Evolutionary conservation across 768 basidiomycete species (phyloP).

Genomic region (Lepiota subincarnata): DNA sequence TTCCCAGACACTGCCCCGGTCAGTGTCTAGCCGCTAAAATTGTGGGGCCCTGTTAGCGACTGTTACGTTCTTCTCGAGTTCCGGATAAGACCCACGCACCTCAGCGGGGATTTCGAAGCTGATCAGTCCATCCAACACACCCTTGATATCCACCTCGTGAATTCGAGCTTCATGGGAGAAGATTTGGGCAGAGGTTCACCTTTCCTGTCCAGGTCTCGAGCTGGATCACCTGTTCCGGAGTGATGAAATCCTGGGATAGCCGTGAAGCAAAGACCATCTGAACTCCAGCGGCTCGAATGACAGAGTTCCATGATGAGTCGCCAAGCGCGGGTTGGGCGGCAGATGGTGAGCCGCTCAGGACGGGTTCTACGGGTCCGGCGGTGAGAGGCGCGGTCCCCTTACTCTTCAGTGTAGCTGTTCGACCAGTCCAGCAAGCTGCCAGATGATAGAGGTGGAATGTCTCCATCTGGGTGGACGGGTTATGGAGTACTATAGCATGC

Average conservation of each 20-base stretch:
- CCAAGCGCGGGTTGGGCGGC: constrained; percentile 19
- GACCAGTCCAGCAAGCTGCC: constrained; percentile 60
- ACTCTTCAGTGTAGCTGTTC: constrained; percentile 18
- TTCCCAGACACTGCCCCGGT: constrained; percentile 58
- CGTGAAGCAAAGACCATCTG: constrained; percentile 85
- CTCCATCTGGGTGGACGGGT: constrained; percentile 58
- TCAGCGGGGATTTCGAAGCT: constrained; percentile 43
- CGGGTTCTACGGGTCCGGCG: constrained; percentile 38
- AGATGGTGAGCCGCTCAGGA: constrained; percentile 25
- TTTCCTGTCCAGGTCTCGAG: constrained; percentile 60
- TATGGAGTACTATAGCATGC: constrained; percentile 3
- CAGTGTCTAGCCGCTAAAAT: constrained; percentile 47
- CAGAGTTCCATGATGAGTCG: constrained; percentile 19
- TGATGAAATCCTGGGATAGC: constrained; percentile 68
- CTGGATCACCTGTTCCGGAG: constrained; percentile 55
- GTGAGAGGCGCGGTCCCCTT: constrained; percentile 38
- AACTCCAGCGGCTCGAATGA: constrained; percentile 71
- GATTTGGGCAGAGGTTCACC: constrained; percentile 23
- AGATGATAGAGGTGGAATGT: constrained; percentile 81
- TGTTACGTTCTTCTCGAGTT: constrained; percentile 13
- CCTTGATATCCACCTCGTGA: constrained; percentile 22
- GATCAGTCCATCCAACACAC: constrained; percentile 54
- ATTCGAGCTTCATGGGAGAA: constrained; percentile 6
- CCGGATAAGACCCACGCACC: constrained; percentile 34
- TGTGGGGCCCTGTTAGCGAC: constrained; percentile 12